Evolutionary conservation across 2,329 filamentous ascomycete species (phyloP).

Genomic region (Pseudocercospora fuligena): DNA sequence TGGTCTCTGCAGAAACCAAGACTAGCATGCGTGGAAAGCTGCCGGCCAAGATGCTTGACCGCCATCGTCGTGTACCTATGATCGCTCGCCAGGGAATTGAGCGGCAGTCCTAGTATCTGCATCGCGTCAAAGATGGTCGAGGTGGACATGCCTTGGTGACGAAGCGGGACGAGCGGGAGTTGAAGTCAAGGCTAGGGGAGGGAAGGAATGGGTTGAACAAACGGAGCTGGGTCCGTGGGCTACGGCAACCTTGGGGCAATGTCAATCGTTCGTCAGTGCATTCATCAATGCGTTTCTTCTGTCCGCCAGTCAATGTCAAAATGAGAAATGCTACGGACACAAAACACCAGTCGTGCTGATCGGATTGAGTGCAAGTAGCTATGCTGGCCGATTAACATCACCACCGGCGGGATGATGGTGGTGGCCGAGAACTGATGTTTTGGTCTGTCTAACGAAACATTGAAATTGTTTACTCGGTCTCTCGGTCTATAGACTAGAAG

Average conservation of each 20-base stretch:
- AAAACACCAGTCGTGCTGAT: not conserved
- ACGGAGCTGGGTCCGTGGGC: not conserved
- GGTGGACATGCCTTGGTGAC: not conserved
- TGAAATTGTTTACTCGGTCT: not conserved
- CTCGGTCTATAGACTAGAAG: not conserved
- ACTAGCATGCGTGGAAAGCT: not conserved
- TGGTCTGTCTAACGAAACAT: not conserved
- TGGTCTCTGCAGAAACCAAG: too few species aligned
- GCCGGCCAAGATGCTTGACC: not conserved
- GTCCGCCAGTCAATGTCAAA: not conserved
- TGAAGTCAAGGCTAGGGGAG: not conserved
- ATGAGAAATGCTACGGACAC: not conserved
- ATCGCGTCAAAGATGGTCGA: not conserved
- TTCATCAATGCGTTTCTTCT: not conserved
- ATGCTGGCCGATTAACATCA: not conserved
- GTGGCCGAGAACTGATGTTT: not conserved
- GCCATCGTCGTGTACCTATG: not conserved
- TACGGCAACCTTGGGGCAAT: not conserved
- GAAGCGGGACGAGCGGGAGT: not conserved
- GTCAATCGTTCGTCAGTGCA: not conserved
- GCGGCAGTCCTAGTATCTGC: too few species aligned
- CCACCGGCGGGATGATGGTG: not conserved
- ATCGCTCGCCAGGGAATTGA: too few species aligned
- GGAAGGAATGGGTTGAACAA: not conserved
- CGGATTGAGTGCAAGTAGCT: not conserved